phyloP scores from a whole-genome alignment of 148 eudicot genomes.

The Rhododendron simsii region DNA sequence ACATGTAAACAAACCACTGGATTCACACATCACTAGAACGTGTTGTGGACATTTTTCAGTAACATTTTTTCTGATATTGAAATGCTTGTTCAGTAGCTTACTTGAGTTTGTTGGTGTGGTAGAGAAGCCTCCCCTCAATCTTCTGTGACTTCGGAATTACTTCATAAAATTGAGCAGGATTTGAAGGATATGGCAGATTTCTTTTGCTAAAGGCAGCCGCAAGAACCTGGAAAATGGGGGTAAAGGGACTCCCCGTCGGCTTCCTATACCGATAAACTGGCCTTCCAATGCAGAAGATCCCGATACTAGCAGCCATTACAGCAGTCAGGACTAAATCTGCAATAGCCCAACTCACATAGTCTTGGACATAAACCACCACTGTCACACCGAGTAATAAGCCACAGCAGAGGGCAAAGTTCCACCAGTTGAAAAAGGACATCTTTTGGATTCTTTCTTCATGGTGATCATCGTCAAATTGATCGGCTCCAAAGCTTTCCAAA shows the following conservation, averaged over 20 bases:
- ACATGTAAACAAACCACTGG: not conserved
- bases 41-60: not conserved
- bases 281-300: slow-evolving; percentile 49
- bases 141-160: slow-evolving; percentile 26
- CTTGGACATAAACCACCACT: slow-evolving; percentile 69
- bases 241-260: slow-evolving; percentile 61
- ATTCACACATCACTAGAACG: not conserved
- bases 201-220: slow-evolving; percentile 70
- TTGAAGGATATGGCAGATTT: slow-evolving; percentile 41
- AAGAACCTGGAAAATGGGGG: slow-evolving; percentile 58
- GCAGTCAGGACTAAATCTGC: slow-evolving; percentile 43
- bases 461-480: slow-evolving; percentile 75
- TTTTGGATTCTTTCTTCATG: slow-evolving; percentile 49
- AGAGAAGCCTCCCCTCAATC: slow-evolving; percentile 34
- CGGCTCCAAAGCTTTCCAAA: slow-evolving; percentile 82
- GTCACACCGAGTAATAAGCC: slow-evolving; percentile 71
- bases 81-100: slow-evolving; percentile 16
- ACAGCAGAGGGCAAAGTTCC: slow-evolving; percentile 58
- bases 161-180: slow-evolving; percentile 34
- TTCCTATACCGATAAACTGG: slow-evolving; percentile 59
- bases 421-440: slow-evolving; percentile 86
- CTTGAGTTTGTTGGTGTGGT: slow-evolving; percentile 51
- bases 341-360: slow-evolving; percentile 55
- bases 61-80: not conserved
- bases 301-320: slow-evolving; percentile 40